Evolutionary conservation across 129 eudicot species (phyloP).

Genomic region (Tagetes erecta): DNA sequence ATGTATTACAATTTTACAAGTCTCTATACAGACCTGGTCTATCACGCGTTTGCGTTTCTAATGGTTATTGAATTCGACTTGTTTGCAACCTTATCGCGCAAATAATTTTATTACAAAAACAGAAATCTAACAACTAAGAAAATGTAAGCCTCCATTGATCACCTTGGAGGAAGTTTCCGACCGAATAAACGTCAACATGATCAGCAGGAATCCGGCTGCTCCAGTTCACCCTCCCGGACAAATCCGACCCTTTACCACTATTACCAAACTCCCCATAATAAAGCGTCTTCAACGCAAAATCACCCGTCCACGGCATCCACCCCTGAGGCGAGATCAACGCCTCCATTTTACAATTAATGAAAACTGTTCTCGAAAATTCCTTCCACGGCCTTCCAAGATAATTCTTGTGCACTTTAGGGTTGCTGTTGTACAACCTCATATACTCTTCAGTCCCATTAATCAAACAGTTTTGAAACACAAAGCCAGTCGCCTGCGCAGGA

Average conservation of each 20-base stretch:
- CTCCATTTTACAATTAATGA: slow-evolving; percentile 45
- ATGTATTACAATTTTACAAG: neutral
- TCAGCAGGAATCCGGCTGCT: slow-evolving; percentile 63
- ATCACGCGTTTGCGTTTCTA: no score
- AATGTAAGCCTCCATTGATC: slow-evolving; percentile 56
- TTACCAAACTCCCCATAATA: slow-evolving; percentile 67
- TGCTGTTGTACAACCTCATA: slow-evolving; percentile 44
- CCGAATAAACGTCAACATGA: slow-evolving; percentile 46
- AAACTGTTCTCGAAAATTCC: slow-evolving; percentile 66
- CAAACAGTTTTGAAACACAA: slow-evolving; percentile 56
- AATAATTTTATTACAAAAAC: neutral
- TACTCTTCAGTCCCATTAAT: slow-evolving; percentile 61
- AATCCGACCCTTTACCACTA: slow-evolving; percentile 48
- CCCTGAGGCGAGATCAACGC: slow-evolving; percentile 54
- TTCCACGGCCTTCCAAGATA: slow-evolving; percentile 90
- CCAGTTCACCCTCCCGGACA: slow-evolving; percentile 57
- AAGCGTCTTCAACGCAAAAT: slow-evolving; percentile 57
- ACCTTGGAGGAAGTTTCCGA: slow-evolving; percentile 70
- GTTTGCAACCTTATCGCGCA: neutral
- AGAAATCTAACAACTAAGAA: neutral
- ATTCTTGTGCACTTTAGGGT: slow-evolving; percentile 56
- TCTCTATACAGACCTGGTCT: no score
- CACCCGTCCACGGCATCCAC: slow-evolving; percentile 79
- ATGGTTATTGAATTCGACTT: neutral
- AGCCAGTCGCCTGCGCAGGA: slow-evolving; percentile 63